Evolutionary conservation across 495 filamentous ascomycete species (phyloP), one percentile per base, ranked within the genome.

Genomic region (Aspergillus sclerotioniger): DNA sequence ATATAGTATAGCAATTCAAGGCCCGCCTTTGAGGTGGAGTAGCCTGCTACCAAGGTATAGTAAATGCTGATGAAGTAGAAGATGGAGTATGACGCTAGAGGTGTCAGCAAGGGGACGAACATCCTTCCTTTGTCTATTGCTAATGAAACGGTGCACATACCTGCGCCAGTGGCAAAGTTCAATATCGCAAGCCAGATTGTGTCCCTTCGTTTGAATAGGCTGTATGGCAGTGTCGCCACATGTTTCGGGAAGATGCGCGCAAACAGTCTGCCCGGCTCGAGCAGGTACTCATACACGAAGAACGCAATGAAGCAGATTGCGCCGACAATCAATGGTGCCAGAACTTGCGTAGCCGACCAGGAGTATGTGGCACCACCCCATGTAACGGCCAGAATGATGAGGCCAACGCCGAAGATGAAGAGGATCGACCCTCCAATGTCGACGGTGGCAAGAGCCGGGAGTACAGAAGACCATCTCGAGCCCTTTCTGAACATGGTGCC

Each of bases 31-130:
- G 73, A 72, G 9, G 83, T 65, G 12, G 54, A 54, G 46, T 76
- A 76, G 21, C 68, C 72, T 62, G 78, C 65, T 1, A 84, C 83
- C 8, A 85, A 61, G 2, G 78, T 71, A 62, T 84, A 86, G 67
- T 85, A 87, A 10, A 85, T 66, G 32, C 77, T 76, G 61, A 85
- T 78, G 59, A 84, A 87, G 64, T 87, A 87, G 64, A 85, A 81
- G 28, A 85, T 76, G 12, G 75, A 72, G 61, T 76, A 80, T 62
- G 79, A 71, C 16, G 70, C 66, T 59, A 62, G 10, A 8, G 16
- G 13, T 31, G 45, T 64, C 31, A 64, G 58, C 19, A 12, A 32
- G 13, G 9, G 13, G 12, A 12, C 35, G 10, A 17, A 28, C 12
- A 50, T 4, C 2, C 12, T 8, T n/a, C n/a, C n/a, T n/a, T n/a